Base-by-base conservation (phyloP, 1,284 basidiomycete species). In the Microbotryum saponariae region DNA sequence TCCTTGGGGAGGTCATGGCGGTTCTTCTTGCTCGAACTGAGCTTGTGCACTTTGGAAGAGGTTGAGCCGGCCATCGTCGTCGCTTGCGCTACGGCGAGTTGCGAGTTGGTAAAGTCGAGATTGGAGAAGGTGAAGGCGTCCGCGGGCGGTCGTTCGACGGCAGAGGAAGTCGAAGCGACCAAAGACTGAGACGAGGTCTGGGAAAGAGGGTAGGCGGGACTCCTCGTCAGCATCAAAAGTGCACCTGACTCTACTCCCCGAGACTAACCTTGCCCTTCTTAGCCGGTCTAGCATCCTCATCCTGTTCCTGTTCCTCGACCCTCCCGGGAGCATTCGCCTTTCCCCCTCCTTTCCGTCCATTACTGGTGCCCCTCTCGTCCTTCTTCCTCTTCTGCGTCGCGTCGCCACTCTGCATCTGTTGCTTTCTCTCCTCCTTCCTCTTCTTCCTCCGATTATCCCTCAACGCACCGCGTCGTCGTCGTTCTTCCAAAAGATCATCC, bases 391-490 rank as follows among this genome's bases (percentile, higher is more conserved):
- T 80, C 59, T 79, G 78, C 74, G 78, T 80, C 6, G 76, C 76
- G 66, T 76, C 77, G 42, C 74, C 71, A 69, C 81, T 84, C 59
- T 83, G 37, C 37, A 18, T 80, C 73, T 84, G 85, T 76, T 86
- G 83, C 60, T 82, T 80, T 72, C 83, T 85, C 76, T 87, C 87
- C 76, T 91, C 90, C 74, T 82, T 87, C 25, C 88, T 87, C 78
- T 89, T 87, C 73, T 86, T 87, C 73, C 91, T 76, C 68, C 91
- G 78, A 62, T 84, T 81, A 74, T 94, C 91, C 31, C 91, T 80
- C 79, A 94, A 81, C 47, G 85, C 83, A 1, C 86, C 90, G 12
- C 89, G 79, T 70, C 88, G 85, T 70, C 76, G 78, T 58, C 87
- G 80, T 74, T 90, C 87, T 71, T 90, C 88, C 60, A 93, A 75